Base-by-base conservation (phyloP, 371 early-diverging fungal genomes). In the Circinella minor region DNA sequence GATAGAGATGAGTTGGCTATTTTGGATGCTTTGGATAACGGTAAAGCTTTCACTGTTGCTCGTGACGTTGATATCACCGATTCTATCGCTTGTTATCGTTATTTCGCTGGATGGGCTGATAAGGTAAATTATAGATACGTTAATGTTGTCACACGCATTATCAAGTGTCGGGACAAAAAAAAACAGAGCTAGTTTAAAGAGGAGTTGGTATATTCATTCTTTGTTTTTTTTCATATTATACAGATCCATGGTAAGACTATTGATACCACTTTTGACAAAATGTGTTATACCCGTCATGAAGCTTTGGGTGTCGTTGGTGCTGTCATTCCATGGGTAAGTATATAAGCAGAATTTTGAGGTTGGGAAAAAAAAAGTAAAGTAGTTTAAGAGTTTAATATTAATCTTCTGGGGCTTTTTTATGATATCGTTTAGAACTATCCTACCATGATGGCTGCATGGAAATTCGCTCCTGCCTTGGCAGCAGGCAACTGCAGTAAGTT, bases 391-490 rank as follows among this genome's bases (percentile, higher is more conserved):
- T 27, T 27, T 27, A n/a, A n/a, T n/a, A 27, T 27, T 27, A 27
- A 27, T 27, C 27, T 27, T 27, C 27, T 27, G 27, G 27, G 27
- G 27, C 27, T 43, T 3, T 43, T 43, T 11, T 43, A 43, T 43
- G 43, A 11, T 6, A 27, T 38, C 36, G 38, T 54, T 27, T 55
- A 63, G 69, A 94, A 94, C 80, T 94, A 91, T 71, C 94, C 96
- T n/a, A 78, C 93, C 36, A 78, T 89, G 73, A 86, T 95, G 76
- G 84, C 91, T 39, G 83, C 89, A 6, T 94, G 94, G 95, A 96
- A 95, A 79, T 83, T 95, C 46, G 95, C 92, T 17, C 95, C 96
- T 20, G 93, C 94, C 10, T 86, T 95, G 61, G 94, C 93, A 3
- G 77, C 90, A 14, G 93, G 93, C 55, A 84, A 84, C 72, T 81